Evolutionary conservation across 164 flowering plant genomes (phyloP), one percentile per base, ranked within the genome.

Genomic region (Piper betle): DNA sequence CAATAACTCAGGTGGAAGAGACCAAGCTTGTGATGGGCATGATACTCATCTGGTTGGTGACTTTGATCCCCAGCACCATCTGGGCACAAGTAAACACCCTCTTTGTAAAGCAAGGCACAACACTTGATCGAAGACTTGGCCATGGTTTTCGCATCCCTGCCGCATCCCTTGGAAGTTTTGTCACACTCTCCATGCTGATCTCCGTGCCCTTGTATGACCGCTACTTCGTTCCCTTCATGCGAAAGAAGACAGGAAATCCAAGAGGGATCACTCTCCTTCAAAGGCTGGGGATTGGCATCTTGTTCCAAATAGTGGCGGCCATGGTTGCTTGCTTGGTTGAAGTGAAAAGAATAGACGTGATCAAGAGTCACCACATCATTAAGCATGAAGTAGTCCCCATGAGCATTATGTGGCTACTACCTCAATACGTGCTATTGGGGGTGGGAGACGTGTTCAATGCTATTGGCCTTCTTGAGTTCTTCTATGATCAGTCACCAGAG

Each of bases 31-130:
- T 84, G 5, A 5, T 84, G 0, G 87, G 92, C 46, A 84, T 91
- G 91, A 20, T 73, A 53, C 33, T 81, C 37, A 74, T 91, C 70
- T 87, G 95, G 95, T 61, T 87, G 3, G 87, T 72, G 18, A 82
- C 91, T 37, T 62, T 87, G 33, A 77, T 87, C 46, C 95, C 95
- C 0, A 82, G 86, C 80, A 84, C 88, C 67, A 83, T 91, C 6
- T 81, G 85, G 87, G 93, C 97, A 2, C 97, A 91, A 73, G 75
- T 84, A 59, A 81, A 84, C 74, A 91, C 97, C 3, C 77, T 91
- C 0, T 91, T 91, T 43, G 86, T 87, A 63, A 91, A 91, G 63
- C 97, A 91, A 67, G 97, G 93, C 9, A 84, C 88, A 57, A 87
- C 96, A 0, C 20, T 91, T 69, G 77, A 87, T 66, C 68, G 91